These are phyloP conservation scores for Plantago major DNA, from an alignment of 257 asterid genomes.

Conservation along the genomic window DNA sequence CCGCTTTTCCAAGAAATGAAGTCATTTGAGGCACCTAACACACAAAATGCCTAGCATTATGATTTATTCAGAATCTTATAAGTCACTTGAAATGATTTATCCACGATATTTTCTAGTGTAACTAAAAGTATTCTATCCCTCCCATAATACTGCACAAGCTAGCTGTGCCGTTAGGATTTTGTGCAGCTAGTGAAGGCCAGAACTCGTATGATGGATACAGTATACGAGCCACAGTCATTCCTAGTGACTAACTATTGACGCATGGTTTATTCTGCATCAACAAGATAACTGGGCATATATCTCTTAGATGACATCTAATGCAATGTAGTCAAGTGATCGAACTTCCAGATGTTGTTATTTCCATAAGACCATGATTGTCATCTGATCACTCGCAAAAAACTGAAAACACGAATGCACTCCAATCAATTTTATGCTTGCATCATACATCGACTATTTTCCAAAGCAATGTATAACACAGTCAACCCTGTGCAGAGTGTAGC, in stretches of 20 bases:
- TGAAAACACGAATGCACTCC: too few relatives aligned
- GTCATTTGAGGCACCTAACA: constrained; percentile 69
- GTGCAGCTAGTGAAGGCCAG: not conserved
- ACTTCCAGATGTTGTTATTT: not conserved
- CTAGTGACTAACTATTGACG: not conserved
- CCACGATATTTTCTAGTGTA: not conserved
- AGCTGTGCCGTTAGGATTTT: too few relatives aligned
- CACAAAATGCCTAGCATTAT: constrained; percentile 23
- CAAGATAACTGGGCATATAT: not conserved
- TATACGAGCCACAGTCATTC: not conserved
- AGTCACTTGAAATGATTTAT: constrained; percentile 14
- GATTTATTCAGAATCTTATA: constrained; percentile 2
- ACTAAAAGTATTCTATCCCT: not conserved
- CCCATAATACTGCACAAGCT: too few relatives aligned
- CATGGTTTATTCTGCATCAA: constrained; percentile 4
- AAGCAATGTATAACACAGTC: too few relatives aligned
- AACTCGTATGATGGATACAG: too few relatives aligned
- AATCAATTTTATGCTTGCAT: too few relatives aligned
- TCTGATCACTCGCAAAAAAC: not conserved
- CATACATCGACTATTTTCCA: too few relatives aligned
- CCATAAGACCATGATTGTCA: not conserved
- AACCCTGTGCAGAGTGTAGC: not conserved
- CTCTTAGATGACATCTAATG: constrained; percentile 1
- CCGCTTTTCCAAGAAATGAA: constrained; percentile 96
- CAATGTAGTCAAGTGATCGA: not conserved